Percentiles rank a stretch among this genome's conserved stretches.
Evolutionary conservation across 192 early-diverging fungal genomes (phyloP).

Genomic region (Neocallimastix lanati): DNA sequence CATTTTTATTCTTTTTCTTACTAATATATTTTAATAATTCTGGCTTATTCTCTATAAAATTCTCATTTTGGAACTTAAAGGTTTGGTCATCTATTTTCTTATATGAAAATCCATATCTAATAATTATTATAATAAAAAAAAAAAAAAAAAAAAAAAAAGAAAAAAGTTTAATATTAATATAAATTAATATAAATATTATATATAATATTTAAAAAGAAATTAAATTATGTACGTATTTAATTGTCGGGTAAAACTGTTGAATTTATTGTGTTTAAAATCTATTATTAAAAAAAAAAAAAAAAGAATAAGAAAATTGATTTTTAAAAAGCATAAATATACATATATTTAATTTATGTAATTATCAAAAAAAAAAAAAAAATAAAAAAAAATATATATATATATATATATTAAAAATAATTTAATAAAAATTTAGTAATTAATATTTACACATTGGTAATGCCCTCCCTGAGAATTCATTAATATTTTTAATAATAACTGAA

Average conservation of each 20-base stretch:
- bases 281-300: background rate
- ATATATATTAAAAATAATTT: too few relatives aligned
- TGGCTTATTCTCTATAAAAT: background rate
- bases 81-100: background rate
- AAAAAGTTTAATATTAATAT: too few relatives aligned
- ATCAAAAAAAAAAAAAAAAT: too few relatives aligned
- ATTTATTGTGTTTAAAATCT: background rate
- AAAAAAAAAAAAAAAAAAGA: too few relatives aligned
- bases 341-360: too few relatives aligned
- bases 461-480: background rate
- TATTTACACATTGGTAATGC: background rate
- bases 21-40: background rate
- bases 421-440: too few relatives aligned
- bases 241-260: background rate
- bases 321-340: too few relatives aligned
- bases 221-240: background rate
- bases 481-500: background rate
- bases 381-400: too few relatives aligned
- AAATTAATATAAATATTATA: too few relatives aligned
- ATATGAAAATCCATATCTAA: background rate
- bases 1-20: background rate
- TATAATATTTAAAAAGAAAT: too few relatives aligned
- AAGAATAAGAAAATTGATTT: too few relatives aligned
- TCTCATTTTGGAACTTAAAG: background rate
- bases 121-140: too few relatives aligned